Base-by-base conservation (phyloP, 495 filamentous ascomycete species). In the Xylaria bambusicola region DNA sequence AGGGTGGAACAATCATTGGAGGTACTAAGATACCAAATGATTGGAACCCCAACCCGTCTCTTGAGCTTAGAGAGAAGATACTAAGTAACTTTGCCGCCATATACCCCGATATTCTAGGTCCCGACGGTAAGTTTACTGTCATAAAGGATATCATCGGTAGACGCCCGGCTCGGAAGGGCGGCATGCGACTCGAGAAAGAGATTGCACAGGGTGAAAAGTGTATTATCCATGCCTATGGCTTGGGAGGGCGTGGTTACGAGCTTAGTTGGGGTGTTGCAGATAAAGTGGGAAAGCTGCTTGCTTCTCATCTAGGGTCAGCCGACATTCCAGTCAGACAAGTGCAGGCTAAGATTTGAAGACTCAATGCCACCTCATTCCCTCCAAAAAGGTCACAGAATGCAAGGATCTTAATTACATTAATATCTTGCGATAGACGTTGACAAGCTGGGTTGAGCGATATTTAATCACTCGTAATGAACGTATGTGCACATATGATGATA, bases 161-260 rank as follows among this genome's bases (percentile, higher is more conserved):
- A 24, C 60, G 77, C 38, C 76, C 76, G 41, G 77, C 75, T 24
- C 71, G 74, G 15, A 69, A 64, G 20, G 76, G 77, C 0, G 76
- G 77, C 3, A 73, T 75, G 55, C 62, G 78, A 51, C 46, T 80
- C 2, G 77, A 81, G 62, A 70, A 53, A n/a, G 77, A 80, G 62
- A 60, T 57, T 0, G 26, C 72, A 0, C 61, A 29, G 4, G 80
- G 75, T 9, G 54, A 46, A 1, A 62, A 66, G 52, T 52, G 57
- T 49, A 68, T 87, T 17, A 77, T 88, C 40, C 85, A 88, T 75
- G 85, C 82, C 6, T 88, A 87, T 67, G 85, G 85, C 13, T 71
- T 83, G 54, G 85, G 84, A 13, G 85, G 85, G 6, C 72, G 85
- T 35, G 85, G 85, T 0, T 87, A 78, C 60, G 78, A 80, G 70